Percentiles rank a stretch among this genome's conserved stretches.
Evolutionary conservation across 2,329 filamentous ascomycete genomes (phyloP).

Genomic region (Diaporthe sp.): DNA sequence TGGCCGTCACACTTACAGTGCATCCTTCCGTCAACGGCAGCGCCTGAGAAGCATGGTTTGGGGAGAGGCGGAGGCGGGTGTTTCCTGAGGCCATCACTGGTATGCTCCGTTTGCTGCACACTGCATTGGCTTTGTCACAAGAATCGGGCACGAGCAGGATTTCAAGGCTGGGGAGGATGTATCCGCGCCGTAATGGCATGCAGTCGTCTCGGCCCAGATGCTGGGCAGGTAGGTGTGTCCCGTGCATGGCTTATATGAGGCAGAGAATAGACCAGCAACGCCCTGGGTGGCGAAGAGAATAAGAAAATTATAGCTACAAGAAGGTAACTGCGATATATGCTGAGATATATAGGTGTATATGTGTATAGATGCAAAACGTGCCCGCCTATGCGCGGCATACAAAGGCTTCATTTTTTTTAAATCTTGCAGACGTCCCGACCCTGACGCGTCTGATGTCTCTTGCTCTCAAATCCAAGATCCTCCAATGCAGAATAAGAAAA

Average conservation of each 20-base stretch:
- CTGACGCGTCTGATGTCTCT: not conserved
- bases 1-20: constrained; percentile 3
- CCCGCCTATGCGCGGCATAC: constrained; percentile 1
- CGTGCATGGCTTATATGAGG: not conserved
- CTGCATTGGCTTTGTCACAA: not conserved
- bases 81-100: not conserved
- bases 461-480: not conserved
- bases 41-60: not conserved
- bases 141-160: not conserved
- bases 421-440: constrained; percentile 6
- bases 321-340: constrained; percentile 16
- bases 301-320: constrained; percentile 34
- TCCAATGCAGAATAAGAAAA: constrained; percentile 10
- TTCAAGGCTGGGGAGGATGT: not conserved
- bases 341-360: constrained; percentile 24
- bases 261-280: not conserved
- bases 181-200: not conserved
- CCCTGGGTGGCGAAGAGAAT: constrained; percentile 13
- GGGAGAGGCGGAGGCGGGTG: not conserved
- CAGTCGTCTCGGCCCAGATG: not conserved
- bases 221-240: not conserved
- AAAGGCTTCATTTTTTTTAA: constrained; percentile 9
- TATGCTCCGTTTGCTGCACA: not conserved
- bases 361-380: constrained; percentile 26
- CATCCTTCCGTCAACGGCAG: not conserved